Evolutionary conservation across 2,329 filamentous ascomycete genomes (phyloP).

Genomic region (Penicillium nordicum): DNA sequence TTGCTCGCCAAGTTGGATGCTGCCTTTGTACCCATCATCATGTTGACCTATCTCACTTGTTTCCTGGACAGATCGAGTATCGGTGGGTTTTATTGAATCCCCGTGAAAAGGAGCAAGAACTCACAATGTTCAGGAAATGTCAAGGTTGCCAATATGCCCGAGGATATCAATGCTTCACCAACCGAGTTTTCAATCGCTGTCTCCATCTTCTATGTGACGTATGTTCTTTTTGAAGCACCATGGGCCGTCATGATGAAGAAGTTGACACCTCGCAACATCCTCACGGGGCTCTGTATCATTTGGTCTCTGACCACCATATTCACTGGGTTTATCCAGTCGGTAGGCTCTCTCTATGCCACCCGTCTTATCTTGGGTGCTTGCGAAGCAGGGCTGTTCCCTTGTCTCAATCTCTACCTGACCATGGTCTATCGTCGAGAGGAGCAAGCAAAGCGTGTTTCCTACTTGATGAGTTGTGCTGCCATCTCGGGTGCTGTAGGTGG

Average conservation of each 20-base stretch:
- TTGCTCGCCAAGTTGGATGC: slow-evolving; percentile 50
- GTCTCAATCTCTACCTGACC: slow-evolving; percentile 40
- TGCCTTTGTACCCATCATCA: slow-evolving; percentile 52
- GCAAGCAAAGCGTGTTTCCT: slow-evolving; percentile 42
- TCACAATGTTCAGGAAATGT: slow-evolving; percentile 42
- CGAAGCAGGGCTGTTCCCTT: slow-evolving; percentile 42
- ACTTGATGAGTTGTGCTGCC: slow-evolving; percentile 40
- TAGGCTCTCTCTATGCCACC: slow-evolving; percentile 41
- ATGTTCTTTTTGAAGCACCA: slow-evolving; percentile 50
- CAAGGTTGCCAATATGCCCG: slow-evolving; percentile 46
- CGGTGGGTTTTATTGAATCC: slow-evolving; percentile 25
- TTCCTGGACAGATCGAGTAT: slow-evolving; percentile 57
- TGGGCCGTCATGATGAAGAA: slow-evolving; percentile 50
- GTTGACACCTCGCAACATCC: slow-evolving; percentile 42
- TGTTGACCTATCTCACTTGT: slow-evolving; percentile 54
- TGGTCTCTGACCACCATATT: slow-evolving; percentile 52
- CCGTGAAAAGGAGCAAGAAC: neutral
- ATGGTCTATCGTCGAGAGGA: slow-evolving; percentile 43
- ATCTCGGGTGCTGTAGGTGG: slow-evolving; percentile 42
- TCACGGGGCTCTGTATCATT: slow-evolving; percentile 41
- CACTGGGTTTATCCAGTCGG: slow-evolving; percentile 46
- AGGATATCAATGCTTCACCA: slow-evolving; percentile 42
- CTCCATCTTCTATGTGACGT: slow-evolving; percentile 53
- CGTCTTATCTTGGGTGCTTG: slow-evolving; percentile 39
- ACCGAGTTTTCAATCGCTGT: slow-evolving; percentile 49